Conservation (phyloP, 345 rosid species). For the Rhodomyrtus tomentosa region DNA sequence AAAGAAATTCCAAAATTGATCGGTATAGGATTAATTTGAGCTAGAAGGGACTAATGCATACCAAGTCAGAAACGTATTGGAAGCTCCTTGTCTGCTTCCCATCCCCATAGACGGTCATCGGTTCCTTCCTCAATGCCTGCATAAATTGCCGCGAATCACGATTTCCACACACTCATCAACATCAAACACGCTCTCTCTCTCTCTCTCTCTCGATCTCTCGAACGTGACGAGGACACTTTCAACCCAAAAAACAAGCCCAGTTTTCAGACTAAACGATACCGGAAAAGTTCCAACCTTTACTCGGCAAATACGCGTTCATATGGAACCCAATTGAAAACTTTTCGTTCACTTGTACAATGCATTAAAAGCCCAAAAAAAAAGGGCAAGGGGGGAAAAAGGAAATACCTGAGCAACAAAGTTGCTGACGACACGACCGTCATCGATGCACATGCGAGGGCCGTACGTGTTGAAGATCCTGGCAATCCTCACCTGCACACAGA, state of each 20-base stretch:
- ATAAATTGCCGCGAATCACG: constrained; percentile 6
- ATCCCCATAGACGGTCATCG: constrained; percentile 95
- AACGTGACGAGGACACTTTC: background rate
- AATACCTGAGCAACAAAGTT: constrained; percentile 94
- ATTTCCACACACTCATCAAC: background rate
- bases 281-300: background rate
- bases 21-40: background rate
- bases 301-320: background rate
- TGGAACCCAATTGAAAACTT: background rate
- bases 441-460: constrained; percentile 98
- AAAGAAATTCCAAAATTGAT: background rate
- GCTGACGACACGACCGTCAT: constrained; percentile 98
- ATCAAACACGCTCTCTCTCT: background rate
- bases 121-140: constrained; percentile 96
- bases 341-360: background rate
- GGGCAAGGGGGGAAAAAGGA: background rate
- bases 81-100: constrained; percentile 99
- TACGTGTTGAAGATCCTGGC: constrained; percentile 94
- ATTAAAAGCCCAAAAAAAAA: background rate
- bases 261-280: background rate
- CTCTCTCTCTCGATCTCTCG: background rate
- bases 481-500: constrained; percentile 72
- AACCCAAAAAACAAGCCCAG: background rate
- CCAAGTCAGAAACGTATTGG: constrained; percentile 97
- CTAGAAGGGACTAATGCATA: constrained; percentile 2